Percentiles rank a stretch among this genome's conserved stretches.
These are phyloP conservation scores for Scedosporium aurantiacum DNA, from an alignment of 2,329 filamentous ascomycete genomes.

Conservation along the genomic window DNA sequence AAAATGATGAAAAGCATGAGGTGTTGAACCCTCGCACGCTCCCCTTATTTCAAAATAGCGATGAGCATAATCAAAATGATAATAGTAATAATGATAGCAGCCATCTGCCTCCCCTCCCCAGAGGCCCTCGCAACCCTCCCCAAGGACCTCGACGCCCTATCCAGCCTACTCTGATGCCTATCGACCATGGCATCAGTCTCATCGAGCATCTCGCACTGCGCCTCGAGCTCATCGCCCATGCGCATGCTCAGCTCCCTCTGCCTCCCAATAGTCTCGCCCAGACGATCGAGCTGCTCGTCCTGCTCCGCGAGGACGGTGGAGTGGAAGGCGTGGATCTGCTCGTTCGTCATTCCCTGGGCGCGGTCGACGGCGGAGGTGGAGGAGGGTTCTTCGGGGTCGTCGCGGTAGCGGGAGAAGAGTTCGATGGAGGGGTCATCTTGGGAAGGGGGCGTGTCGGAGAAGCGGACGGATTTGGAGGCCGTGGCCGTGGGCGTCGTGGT, in stretches of 20 bases:
- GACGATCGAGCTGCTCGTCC: conserved; percentile 79
- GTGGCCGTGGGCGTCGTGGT: conserved; percentile 19
- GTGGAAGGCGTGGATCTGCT: conserved; percentile 82
- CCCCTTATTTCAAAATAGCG: conserved; percentile 59
- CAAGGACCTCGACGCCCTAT: conserved; percentile 62
- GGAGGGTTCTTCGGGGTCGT: conserved; percentile 44
- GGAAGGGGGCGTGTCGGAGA: conserved; percentile 53
- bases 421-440: conserved; percentile 32
- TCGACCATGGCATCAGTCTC: conserved; percentile 78
- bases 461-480: conserved; percentile 68
- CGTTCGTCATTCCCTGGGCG: conserved; percentile 55
- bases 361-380: conserved; percentile 39
- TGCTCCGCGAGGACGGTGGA: conserved; percentile 72
- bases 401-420: conserved; percentile 52
- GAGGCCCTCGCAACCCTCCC: conserved; percentile 63
- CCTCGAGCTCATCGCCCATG: conserved; percentile 91
- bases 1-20: no score
- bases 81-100: conserved; percentile 69
- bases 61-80: conserved; percentile 74
- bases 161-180: conserved; percentile 64
- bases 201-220: conserved; percentile 78
- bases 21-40: not conserved
- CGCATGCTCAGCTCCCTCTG: conserved; percentile 90
- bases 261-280: conserved; percentile 77
- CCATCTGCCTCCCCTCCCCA: conserved; percentile 80